phyloP scores from a whole-genome alignment of 495 filamentous ascomycete genomes.

The Annulohypoxylon moriforme region DNA sequence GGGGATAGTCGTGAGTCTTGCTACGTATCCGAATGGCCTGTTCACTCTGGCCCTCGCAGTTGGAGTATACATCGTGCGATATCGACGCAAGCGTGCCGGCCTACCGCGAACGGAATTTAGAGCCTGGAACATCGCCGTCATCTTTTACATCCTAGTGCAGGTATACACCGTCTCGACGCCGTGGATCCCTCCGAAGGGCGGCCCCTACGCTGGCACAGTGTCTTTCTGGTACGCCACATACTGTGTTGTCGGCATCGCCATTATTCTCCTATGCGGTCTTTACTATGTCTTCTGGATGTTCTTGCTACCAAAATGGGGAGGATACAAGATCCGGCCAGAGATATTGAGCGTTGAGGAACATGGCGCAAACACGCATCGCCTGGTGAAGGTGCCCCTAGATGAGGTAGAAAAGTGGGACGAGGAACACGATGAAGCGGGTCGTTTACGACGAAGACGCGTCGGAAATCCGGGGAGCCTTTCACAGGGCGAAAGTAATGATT shows the following conservation, averaged over 20 bases:
- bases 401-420: slow-evolving; percentile 65
- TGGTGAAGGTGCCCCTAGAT: slow-evolving; percentile 65
- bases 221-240: slow-evolving; percentile 78
- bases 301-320: slow-evolving; percentile 59
- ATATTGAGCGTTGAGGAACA: slow-evolving; percentile 58
- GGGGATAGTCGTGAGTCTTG: slow-evolving; percentile 65
- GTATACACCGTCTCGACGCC: slow-evolving; percentile 70
- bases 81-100: slow-evolving; percentile 59
- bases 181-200: slow-evolving; percentile 72
- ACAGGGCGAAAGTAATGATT: slow-evolving; percentile 6
- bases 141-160: slow-evolving; percentile 66
- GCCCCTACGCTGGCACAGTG: slow-evolving; percentile 67
- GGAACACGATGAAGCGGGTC: slow-evolving; percentile 66
- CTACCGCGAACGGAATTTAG: slow-evolving; percentile 60
- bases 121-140: slow-evolving; percentile 65
- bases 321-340: slow-evolving; percentile 66
- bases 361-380: slow-evolving; percentile 61
- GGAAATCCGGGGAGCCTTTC: slow-evolving; percentile 6
- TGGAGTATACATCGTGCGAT: slow-evolving; percentile 66
- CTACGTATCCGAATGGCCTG: slow-evolving; percentile 62
- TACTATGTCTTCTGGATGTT: slow-evolving; percentile 70
- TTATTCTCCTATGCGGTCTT: slow-evolving; percentile 61
- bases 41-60: slow-evolving; percentile 66
- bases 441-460: slow-evolving; percentile 30
- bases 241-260: slow-evolving; percentile 64